A percentile compares a stretch with the other conserved stretches of the same genome.
Conservation (phyloP, 1,284 basidiomycete genomes). For the Trametes pubescens region DNA sequence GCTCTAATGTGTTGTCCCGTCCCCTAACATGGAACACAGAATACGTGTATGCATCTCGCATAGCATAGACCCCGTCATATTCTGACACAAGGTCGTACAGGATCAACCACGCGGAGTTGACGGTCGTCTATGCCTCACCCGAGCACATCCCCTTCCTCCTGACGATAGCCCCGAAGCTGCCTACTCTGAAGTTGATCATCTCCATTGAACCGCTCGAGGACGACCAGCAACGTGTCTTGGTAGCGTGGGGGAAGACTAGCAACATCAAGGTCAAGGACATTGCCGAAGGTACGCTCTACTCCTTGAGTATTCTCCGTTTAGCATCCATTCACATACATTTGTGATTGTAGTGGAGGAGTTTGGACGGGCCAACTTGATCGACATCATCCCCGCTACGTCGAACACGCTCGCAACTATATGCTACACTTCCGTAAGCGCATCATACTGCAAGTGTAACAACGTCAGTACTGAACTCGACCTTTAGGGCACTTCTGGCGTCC, state of each 20-base stretch:
- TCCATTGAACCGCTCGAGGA: conserved; percentile 80
- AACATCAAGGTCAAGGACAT: conserved; percentile 74
- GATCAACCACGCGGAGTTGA: conserved; percentile 84
- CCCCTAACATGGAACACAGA: conserved; percentile 50
- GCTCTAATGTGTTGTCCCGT: background rate
- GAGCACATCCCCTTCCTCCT: conserved; percentile 83
- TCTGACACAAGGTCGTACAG: conserved; percentile 51
- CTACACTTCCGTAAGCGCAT: conserved; percentile 79
- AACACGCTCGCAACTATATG: conserved; percentile 82
- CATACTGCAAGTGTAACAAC: too few species aligned
- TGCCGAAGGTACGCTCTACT: conserved; percentile 59
- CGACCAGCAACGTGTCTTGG: conserved; percentile 60
- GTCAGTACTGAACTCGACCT: background rate
- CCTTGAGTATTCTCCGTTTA: background rate
- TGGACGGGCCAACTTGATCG: conserved; percentile 68
- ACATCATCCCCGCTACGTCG: conserved; percentile 64
- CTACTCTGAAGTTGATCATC: conserved; percentile 80
- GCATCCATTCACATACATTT: too few species aligned
- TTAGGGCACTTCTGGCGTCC: conserved; percentile 79
- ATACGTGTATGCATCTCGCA: conserved; percentile 66
- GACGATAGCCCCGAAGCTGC: conserved; percentile 68
- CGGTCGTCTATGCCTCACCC: conserved; percentile 78
- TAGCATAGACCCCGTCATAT: conserved; percentile 1
- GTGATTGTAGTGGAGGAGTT: conserved; percentile 70
- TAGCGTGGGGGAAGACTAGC: conserved; percentile 76